Percentiles rank a stretch among this genome's conserved stretches.
Evolutionary conservation across 2,329 filamentous ascomycete species (phyloP).

Genomic region (Madurella mycetomatis): DNA sequence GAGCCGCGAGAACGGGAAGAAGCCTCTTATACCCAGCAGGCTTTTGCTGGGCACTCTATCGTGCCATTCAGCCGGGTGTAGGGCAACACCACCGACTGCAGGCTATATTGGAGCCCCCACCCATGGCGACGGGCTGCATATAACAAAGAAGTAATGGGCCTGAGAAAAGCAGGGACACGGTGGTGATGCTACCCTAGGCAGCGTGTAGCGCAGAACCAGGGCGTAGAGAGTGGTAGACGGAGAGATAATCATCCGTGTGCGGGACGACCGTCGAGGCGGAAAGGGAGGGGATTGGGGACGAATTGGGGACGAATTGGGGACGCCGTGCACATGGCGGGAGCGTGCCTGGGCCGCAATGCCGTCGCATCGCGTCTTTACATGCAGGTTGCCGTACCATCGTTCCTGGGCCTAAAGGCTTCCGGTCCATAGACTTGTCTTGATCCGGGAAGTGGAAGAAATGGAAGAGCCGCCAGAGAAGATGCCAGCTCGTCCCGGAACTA

Average conservation of each 20-base stretch:
- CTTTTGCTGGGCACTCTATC: constrained; percentile 16
- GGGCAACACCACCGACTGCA: constrained; percentile 16
- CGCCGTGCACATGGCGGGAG: background rate
- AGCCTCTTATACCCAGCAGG: constrained; percentile 8
- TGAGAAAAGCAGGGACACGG: background rate
- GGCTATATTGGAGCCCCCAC: constrained; percentile 24
- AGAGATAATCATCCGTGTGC: background rate
- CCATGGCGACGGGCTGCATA: background rate
- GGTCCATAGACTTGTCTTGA: background rate
- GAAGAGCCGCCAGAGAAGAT: background rate
- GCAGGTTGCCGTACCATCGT: constrained; percentile 5
- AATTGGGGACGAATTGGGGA: background rate
- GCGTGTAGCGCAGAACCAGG: background rate
- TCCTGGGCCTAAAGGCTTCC: background rate
- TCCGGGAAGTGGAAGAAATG: background rate
- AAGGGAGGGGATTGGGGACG: too few relatives aligned
- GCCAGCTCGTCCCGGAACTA: too few relatives aligned
- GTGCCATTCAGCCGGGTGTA: constrained; percentile 27
- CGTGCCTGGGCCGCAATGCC: background rate
- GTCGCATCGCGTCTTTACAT: constrained; percentile 14
- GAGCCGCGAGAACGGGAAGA: constrained; percentile 4
- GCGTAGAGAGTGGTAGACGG: background rate
- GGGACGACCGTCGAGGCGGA: background rate
- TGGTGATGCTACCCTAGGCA: background rate
- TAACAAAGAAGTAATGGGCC: too few relatives aligned